phyloP scores from a whole-genome alignment of 2,329 filamentous ascomycete species.

The Escovopsis sp. region DNA sequence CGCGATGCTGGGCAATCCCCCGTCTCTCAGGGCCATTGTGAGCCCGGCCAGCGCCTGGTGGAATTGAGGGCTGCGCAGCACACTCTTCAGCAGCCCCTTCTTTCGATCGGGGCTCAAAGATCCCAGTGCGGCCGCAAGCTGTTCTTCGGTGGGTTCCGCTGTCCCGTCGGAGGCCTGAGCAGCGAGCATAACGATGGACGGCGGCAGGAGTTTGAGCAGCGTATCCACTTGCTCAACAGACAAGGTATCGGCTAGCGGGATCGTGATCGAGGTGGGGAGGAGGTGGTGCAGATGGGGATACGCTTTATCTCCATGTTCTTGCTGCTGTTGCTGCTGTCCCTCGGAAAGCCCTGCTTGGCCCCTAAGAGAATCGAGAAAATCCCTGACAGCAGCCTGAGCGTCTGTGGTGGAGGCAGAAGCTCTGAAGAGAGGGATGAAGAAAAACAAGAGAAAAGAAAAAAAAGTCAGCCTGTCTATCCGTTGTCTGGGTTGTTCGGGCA shows the following conservation, averaged over 20 bases:
- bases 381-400: constrained; percentile 66
- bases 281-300: constrained; percentile 82
- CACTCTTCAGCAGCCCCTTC: constrained; percentile 62
- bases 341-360: constrained; percentile 31
- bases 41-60: constrained; percentile 72
- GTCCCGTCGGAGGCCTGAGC: constrained; percentile 46
- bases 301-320: constrained; percentile 33
- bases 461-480: constrained; percentile 19
- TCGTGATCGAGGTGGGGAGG: constrained; percentile 60
- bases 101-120: constrained; percentile 64
- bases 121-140: constrained; percentile 57
- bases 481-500: constrained; percentile 12
- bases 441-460: too few relatives aligned
- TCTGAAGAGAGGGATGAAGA: constrained; percentile 27
- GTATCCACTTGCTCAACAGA: constrained; percentile 55
- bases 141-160: constrained; percentile 52
- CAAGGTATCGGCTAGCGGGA: constrained; percentile 56
- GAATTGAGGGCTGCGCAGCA: constrained; percentile 82
- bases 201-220: constrained; percentile 65
- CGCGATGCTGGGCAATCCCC: constrained; percentile 76
- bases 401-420: constrained; percentile 46
- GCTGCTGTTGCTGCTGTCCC: constrained; percentile 19
- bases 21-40: constrained; percentile 77
- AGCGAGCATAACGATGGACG: constrained; percentile 55
- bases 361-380: constrained; percentile 73